These are phyloP conservation scores for Pythium monospermum DNA, from an alignment of 352 stramenopile genomes.

Conservation along the genomic window DNA sequence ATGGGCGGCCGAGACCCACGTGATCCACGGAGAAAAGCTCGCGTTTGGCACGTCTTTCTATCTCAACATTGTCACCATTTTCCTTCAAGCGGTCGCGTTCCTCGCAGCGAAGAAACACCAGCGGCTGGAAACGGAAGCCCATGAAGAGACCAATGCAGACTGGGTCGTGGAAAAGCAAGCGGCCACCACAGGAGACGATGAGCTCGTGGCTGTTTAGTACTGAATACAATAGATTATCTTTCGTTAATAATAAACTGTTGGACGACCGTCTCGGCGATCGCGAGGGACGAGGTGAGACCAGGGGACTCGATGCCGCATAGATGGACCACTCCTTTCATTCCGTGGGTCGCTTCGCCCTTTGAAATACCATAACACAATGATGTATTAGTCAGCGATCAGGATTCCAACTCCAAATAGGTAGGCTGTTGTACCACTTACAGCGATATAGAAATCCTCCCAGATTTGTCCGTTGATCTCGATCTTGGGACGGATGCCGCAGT, in stretches of 20 bases:
- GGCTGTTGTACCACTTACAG: constrained; percentile 34
- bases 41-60: constrained; percentile 48
- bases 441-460: constrained; percentile 90
- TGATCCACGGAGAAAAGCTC: constrained; percentile 25
- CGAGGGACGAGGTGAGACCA: constrained; percentile 87
- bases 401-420: too few relatives aligned
- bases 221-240: too few relatives aligned
- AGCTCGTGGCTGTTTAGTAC: constrained; percentile 3
- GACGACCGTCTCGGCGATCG: constrained; percentile 76
- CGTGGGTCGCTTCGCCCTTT: constrained; percentile 65
- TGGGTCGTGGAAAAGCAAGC: constrained; percentile 25
- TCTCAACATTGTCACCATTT: constrained; percentile 30
- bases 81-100: constrained; percentile 25
- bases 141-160: constrained; percentile 23
- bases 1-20: constrained; percentile 35
- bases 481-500: constrained; percentile 95
- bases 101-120: constrained; percentile 32
- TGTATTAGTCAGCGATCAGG: too few relatives aligned
- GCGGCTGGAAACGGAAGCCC: constrained; percentile 32
- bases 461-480: constrained; percentile 60
- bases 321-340: constrained; percentile 84
- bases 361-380: too few relatives aligned
- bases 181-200: not conserved
- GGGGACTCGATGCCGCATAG: constrained; percentile 96
- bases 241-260: constrained; percentile 41